Percentiles rank a stretch among this genome's conserved stretches.
These are phyloP conservation scores for Stagonosporopsis tanaceti DNA, from an alignment of 2,329 filamentous ascomycete genomes.

Conservation along the genomic window DNA sequence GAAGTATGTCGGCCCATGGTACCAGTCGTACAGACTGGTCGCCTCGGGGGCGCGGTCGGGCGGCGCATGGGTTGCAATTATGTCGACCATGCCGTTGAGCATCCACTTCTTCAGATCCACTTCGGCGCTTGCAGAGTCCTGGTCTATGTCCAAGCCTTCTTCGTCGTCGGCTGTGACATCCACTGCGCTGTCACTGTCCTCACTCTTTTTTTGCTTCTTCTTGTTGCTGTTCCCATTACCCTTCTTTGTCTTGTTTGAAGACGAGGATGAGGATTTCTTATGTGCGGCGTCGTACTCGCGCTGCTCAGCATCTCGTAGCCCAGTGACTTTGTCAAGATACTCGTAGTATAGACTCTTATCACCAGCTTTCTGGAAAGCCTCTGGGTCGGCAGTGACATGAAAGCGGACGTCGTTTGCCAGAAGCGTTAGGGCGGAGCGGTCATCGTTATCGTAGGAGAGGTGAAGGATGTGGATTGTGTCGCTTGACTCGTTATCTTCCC, in stretches of 20 bases:
- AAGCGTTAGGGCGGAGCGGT: conserved; percentile 23
- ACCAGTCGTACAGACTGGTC: conserved; percentile 28
- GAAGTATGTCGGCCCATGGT: conserved; percentile 32
- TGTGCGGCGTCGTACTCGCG: conserved; percentile 21
- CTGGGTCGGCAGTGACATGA: conserved; percentile 21
- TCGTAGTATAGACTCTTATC: conserved; percentile 29
- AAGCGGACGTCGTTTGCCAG: conserved; percentile 33
- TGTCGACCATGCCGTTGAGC: conserved; percentile 14
- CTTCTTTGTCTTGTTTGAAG: neutral
- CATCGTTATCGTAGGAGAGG: conserved; percentile 26
- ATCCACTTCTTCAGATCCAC: conserved; percentile 29
- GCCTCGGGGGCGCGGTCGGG: conserved; percentile 25
- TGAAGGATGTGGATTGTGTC: conserved; percentile 23
- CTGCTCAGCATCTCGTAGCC: conserved; percentile 26
- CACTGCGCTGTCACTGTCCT: conserved; percentile 28
- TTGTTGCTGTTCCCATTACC: neutral
- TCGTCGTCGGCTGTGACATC: conserved; percentile 26
- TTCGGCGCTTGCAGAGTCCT: conserved; percentile 26
- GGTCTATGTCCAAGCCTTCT: conserved; percentile 18
- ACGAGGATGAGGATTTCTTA: conserved; percentile 8
- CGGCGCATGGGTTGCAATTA: conserved; percentile 23
- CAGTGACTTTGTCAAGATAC: conserved; percentile 26
- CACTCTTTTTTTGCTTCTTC: conserved; percentile 9
- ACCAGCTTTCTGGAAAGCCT: conserved; percentile 21
- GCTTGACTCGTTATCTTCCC: neutral